Base-by-base conservation (phyloP, 306 rosid species). In the Vachellia collinsii region DNA sequence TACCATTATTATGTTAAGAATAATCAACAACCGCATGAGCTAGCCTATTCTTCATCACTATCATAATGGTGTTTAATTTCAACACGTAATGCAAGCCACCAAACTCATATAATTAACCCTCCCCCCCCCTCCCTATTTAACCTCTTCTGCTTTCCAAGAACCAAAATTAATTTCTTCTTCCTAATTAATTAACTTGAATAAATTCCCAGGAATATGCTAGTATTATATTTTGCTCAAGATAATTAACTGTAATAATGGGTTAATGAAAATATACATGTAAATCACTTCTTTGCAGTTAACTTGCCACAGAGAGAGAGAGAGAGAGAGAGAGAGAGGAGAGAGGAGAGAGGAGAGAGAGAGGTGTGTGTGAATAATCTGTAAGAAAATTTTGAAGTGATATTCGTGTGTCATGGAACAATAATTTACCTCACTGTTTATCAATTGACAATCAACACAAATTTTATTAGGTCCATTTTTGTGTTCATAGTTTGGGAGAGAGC, bases 1-100 rank as follows among this genome's bases (percentile, higher is more conserved):
- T 50, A 16, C 14, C 56, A 68, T 68, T 67, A 68, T 10, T 68
- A 68, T 68, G 20, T 67, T 3, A n/a, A 41, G 72, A 68, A 22
- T 44, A 22, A 68, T 43, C 17, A 43, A 44, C 17, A 43, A 70
- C 41, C 13, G 53, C 29, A n/a, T 56, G 4, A 16, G 25, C 41
- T 48, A 1, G 6, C 20, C 23, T 8, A 16, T 23, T 72, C 76
- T 14, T 71, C 38, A 11, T 71, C 38, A 11, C 62, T 48, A 1
- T 34, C n/a, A 16, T 72, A 72, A n/a, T 44, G 37, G 61, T 50
- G n/a, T 8, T 29, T 50, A 10, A 50, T 50, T 48, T 34, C 25
- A 4, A 17, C 10, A 50, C 76, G 61, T 34, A 48, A 48, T 54
- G 11, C 36, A 3, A 50, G 13, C 76, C 47, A 43, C 62, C 76